Conservation (phyloP, 2,329 filamentous ascomycete species). For the Sarocladium oryzae region DNA sequence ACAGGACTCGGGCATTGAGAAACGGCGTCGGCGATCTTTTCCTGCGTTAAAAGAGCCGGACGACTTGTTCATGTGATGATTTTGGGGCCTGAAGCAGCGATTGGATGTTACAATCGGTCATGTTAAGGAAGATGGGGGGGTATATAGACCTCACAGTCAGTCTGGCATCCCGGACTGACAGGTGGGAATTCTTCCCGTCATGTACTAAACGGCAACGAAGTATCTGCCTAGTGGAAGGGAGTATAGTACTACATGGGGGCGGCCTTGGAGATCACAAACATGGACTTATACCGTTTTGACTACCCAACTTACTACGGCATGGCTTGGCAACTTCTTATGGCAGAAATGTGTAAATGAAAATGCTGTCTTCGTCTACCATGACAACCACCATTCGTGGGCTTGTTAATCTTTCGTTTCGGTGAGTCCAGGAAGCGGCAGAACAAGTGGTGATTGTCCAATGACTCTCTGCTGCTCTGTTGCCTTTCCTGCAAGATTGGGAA, state of each 20-base stretch:
- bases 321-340: too few relatives aligned
- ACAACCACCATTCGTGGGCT: too few relatives aligned
- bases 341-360: too few relatives aligned
- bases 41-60: constrained; percentile 33
- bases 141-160: background rate
- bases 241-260: background rate
- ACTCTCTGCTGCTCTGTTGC: too few relatives aligned
- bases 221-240: background rate
- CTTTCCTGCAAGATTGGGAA: too few relatives aligned
- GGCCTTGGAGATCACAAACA: background rate
- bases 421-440: too few relatives aligned
- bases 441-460: too few relatives aligned
- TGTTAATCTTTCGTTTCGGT: too few relatives aligned
- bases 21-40: constrained; percentile 60
- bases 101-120: background rate
- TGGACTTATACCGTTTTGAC: background rate
- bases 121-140: background rate
- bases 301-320: too few relatives aligned
- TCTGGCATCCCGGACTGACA: background rate
- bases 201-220: background rate
- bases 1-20: constrained; percentile 50
- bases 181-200: background rate
- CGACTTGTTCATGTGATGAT: background rate
- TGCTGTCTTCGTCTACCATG: too few relatives aligned
- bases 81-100: background rate